Conservation (phyloP, 495 filamentous ascomycete species). For the Schizothecium vesticola region DNA sequence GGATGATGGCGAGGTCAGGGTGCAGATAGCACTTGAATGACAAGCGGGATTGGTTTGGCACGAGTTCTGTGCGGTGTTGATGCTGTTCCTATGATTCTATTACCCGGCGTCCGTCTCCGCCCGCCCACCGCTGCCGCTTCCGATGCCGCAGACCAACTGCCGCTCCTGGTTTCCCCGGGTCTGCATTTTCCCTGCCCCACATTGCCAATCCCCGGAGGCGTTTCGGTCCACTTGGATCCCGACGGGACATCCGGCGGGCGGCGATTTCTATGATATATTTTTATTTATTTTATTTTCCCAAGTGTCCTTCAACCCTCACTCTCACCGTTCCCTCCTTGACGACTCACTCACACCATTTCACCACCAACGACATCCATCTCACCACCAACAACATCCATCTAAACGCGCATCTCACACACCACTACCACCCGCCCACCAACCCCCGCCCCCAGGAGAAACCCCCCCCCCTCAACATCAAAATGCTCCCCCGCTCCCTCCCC, state of each 20-base stretch:
- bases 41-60: neutral
- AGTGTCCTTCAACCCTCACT: neutral
- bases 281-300: neutral
- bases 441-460: neutral
- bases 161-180: constrained; percentile 11
- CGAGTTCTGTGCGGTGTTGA: neutral
- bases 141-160: constrained; percentile 20
- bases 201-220: constrained; percentile 12
- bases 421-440: neutral
- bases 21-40: neutral
- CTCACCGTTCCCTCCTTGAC: neutral
- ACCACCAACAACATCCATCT: neutral
- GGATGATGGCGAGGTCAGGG: neutral
- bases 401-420: neutral
- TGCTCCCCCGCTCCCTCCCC: constrained; percentile 52
- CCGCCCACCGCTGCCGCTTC: constrained; percentile 21
- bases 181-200: constrained; percentile 18
- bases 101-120: neutral
- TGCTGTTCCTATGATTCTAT: neutral
- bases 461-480: neutral
- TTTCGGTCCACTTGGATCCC: constrained; percentile 13
- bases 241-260: constrained; percentile 3
- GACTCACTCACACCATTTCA: neutral
- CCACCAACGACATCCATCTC: neutral
- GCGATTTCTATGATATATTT: neutral